Evolutionary conservation across 208 protist genomes (phyloP), one percentile per base, ranked within the genome.

Genomic region (Crithidia fasciculata): DNA sequence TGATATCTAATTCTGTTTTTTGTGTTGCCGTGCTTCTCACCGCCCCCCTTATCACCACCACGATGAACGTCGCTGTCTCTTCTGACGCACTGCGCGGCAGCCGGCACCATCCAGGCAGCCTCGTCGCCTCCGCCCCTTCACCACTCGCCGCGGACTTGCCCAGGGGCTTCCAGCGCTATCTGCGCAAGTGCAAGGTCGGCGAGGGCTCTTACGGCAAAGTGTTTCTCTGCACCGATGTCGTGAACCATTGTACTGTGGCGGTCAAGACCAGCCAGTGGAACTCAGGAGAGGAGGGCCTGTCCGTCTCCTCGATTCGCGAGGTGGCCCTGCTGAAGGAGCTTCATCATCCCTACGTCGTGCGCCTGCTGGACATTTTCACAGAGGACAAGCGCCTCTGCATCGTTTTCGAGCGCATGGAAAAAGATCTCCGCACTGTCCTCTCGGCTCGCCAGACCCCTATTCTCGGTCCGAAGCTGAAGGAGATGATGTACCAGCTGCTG

Each of bases 361-460:
- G 85, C 7, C 85, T 99, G 19, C 86, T 97, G 52, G 98, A 99
- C 75, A 94, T 99, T 16, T 89, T 99, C 36, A 89, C 98, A 18
- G 93, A 96, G 28, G 87, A 97, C 18, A 86, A 86, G 19, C 98
- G 98, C 70, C 88, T 99, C 13, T 94, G 93, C 13, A 85, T 99
- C n/a, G 97, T 99, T 6, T 99, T 99, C 74, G 98, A 99, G 84
- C 99, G 93, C 76, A 83, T 99, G 44, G 94, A 99, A 16, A 90
- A 98, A 80, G 98, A 99, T 73, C 80, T 99, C 76, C 98, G 99
- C 67, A 90, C 91, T 19, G 88, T 98, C 59, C 69, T 99, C 8
- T 95, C 99, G 39, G 69, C 83, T 8, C 90, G 87, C 47, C 18
- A 53, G 12, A 93, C 84, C 10, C 84, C 88, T 16, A 54, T 95